Evolutionary conservation across 1,284 basidiomycete genomes (phyloP).

Genomic region (Apiotrichum sp.): DNA sequence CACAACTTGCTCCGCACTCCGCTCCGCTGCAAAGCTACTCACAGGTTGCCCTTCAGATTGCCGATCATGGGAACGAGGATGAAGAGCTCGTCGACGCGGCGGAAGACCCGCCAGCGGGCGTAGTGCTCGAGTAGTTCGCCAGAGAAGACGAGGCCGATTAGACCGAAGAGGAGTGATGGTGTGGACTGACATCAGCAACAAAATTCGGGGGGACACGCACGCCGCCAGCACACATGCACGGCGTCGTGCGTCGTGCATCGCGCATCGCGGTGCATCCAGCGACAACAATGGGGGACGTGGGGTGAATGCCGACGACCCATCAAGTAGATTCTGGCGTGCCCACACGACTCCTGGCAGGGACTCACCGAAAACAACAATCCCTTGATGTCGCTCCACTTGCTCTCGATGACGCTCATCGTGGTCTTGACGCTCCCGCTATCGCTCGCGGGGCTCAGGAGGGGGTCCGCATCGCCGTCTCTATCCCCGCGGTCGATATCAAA

Average conservation of each 20-base stretch:
- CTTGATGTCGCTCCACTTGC: constrained; percentile 27
- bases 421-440: not conserved
- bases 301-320: not conserved
- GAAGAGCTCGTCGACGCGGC: constrained; percentile 85
- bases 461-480: not conserved
- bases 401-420: constrained; percentile 8
- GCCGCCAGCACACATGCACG: no score
- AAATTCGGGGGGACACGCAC: not conserved
- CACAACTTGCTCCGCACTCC: not conserved
- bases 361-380: constrained; percentile 36
- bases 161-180: constrained; percentile 48
- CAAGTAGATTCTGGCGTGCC: not conserved
- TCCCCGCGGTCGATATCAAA: not conserved
- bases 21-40: constrained; percentile 53
- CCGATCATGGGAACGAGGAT: constrained; percentile 91
- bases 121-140: constrained; percentile 81
- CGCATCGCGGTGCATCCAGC: not conserved
- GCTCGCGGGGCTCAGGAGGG: not conserved
- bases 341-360: not conserved
- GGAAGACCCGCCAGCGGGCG: constrained; percentile 84
- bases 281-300: not conserved
- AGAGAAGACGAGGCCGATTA: constrained; percentile 64
- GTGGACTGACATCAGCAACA: constrained; percentile 37
- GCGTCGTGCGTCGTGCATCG: no score
- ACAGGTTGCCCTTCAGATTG: constrained; percentile 94